Conservation (phyloP, 2,329 filamentous ascomycete genomes). For the Fusarium aywerte region DNA sequence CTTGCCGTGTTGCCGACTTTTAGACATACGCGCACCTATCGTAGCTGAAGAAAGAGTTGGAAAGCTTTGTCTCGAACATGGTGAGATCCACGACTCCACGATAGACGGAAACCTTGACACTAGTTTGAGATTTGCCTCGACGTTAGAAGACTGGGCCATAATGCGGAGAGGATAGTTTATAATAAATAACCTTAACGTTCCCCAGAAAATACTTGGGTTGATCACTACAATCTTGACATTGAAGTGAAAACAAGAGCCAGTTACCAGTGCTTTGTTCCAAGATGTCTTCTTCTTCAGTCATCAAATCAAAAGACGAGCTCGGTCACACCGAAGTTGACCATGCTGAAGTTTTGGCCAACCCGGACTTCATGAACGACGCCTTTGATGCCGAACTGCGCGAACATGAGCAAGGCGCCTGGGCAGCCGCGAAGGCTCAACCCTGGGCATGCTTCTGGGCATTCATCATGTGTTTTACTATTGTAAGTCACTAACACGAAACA, state of each 20-base stretch:
- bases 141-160: not conserved
- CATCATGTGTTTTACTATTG: slow-evolving; percentile 61
- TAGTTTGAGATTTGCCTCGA: not conserved
- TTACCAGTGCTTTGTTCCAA: not conserved
- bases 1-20: slow-evolving; percentile 12
- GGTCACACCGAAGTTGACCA: slow-evolving; percentile 29
- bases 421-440: slow-evolving; percentile 54
- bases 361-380: slow-evolving; percentile 38
- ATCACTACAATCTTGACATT: not conserved
- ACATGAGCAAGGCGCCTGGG: slow-evolving; percentile 54
- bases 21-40: slow-evolving; percentile 14
- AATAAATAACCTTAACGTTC: slow-evolving; percentile 15
- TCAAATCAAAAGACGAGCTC: slow-evolving; percentile 16
- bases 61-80: not conserved
- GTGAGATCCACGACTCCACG: slow-evolving; percentile 5
- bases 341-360: slow-evolving; percentile 25
- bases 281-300: slow-evolving; percentile 10
- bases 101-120: not conserved
- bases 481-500: slow-evolving; percentile 43
- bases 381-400: slow-evolving; percentile 54
- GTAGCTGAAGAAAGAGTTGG: not conserved
- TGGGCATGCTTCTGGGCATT: slow-evolving; percentile 61
- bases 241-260: not conserved
- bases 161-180: slow-evolving; percentile 3
- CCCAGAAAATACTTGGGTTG: not conserved